phyloP scores from a whole-genome alignment of 169 alveolate species.

The Plasmodium fragile region DNA sequence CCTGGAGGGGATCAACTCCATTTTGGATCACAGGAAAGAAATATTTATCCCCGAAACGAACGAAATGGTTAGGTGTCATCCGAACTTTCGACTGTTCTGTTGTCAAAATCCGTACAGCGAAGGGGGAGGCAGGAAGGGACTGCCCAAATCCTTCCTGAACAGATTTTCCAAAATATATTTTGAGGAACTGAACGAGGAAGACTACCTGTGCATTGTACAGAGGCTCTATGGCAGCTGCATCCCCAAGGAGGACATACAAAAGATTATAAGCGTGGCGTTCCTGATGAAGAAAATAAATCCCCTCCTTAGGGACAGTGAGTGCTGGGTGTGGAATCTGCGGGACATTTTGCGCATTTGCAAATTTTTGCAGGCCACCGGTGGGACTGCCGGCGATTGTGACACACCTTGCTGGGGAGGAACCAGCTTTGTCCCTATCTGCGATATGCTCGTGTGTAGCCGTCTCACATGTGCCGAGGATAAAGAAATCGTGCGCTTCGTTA shows the following conservation, averaged over 20 bases:
- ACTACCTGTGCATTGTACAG: constrained; percentile 89
- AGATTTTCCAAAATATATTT: constrained; percentile 96
- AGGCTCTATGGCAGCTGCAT: constrained; percentile 79
- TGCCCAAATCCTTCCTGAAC: constrained; percentile 98
- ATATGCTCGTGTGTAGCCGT: constrained; percentile 46
- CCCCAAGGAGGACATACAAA: constrained; percentile 27
- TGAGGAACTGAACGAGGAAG: constrained; percentile 88
- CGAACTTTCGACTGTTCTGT: constrained; percentile 98
- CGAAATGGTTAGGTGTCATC: constrained; percentile 93
- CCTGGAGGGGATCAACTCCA: constrained; percentile 98
- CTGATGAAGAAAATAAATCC: constrained; percentile 73
- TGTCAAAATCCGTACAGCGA: constrained; percentile 97
- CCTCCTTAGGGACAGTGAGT: constrained; percentile 78
- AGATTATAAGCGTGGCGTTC: constrained; percentile 71
- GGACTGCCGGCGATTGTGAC: background rate
- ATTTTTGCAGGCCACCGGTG: background rate
- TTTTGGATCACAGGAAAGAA: constrained; percentile 98
- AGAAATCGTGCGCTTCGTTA: constrained; percentile 30
- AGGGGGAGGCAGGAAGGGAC: constrained; percentile 98
- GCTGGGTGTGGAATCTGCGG: constrained; percentile 89
- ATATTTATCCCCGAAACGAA: constrained; percentile 97
- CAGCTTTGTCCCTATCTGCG: constrained; percentile 12
- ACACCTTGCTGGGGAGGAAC: background rate
- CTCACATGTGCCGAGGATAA: constrained; percentile 30
- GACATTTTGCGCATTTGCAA: constrained; percentile 77